Evolutionary conservation across 306 rosid genomes (phyloP).

Genomic region (Prinsepia uniflora): DNA sequence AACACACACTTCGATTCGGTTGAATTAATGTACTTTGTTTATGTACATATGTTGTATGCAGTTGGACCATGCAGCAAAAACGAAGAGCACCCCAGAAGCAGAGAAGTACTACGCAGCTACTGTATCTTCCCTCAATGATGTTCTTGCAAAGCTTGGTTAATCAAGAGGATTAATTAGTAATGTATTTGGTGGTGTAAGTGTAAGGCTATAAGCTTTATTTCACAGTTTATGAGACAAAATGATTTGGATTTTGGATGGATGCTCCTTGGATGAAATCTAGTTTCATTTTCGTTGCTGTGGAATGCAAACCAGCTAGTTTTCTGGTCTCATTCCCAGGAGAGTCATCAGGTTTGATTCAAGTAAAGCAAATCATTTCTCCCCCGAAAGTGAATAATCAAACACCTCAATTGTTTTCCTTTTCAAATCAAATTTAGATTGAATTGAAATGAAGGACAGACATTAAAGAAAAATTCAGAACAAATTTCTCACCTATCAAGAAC

Average conservation of each 20-base stretch:
- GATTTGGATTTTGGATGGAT: not conserved
- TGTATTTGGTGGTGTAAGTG: slow-evolving; percentile 32
- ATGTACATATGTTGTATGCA: slow-evolving; percentile 22
- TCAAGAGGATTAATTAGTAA: slow-evolving; percentile 14
- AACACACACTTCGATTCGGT: not conserved
- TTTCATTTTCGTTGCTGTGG: not conserved
- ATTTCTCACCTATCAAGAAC: too few species aligned
- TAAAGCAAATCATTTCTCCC: not conserved
- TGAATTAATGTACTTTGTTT: not conserved
- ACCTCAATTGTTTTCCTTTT: not conserved
- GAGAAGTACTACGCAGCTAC: slow-evolving; percentile 87
- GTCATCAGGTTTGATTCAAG: not conserved
- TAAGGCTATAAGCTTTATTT: slow-evolving; percentile 32
- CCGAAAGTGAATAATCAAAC: not conserved
- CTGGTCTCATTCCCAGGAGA: not conserved
- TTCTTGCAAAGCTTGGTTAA: slow-evolving; percentile 77
- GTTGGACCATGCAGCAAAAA: slow-evolving; percentile 94
- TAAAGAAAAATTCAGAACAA: too few species aligned
- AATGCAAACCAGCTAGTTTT: not conserved
- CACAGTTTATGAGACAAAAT: slow-evolving; percentile 30
- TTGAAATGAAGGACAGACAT: too few species aligned
- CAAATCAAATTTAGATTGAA: not conserved
- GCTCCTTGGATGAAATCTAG: not conserved
- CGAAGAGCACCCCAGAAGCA: slow-evolving; percentile 79
- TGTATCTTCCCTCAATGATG: slow-evolving; percentile 72